These are phyloP conservation scores for Pseudopyrenochaeta lycopersici DNA, from an alignment of 2,329 filamentous ascomycete genomes.

Conservation along the genomic window DNA sequence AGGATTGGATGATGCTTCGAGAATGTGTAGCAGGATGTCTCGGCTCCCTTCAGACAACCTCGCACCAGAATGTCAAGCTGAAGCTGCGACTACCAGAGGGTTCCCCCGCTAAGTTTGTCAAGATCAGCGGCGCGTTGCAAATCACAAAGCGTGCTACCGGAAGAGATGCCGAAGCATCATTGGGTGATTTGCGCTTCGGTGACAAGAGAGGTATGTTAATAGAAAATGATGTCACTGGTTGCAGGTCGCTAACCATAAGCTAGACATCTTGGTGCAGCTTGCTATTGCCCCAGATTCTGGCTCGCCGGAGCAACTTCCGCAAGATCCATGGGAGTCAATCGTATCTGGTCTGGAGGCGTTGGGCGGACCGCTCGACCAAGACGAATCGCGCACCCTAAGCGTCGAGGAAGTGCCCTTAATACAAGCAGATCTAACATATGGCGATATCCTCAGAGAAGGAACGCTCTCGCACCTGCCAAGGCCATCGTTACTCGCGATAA, in stretches of 20 bases:
- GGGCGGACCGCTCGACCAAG: constrained; percentile 84
- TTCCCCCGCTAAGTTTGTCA: constrained; percentile 97
- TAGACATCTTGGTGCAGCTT: constrained; percentile 74
- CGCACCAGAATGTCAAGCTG: constrained; percentile 98
- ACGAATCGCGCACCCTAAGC: constrained; percentile 82
- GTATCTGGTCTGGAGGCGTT: constrained; percentile 94
- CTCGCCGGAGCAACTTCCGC: constrained; percentile 82
- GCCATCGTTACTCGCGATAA: constrained; percentile 91
- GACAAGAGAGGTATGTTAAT: constrained; percentile 73
- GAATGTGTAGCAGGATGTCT: constrained; percentile 95
- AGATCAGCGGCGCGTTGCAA: constrained; percentile 95
- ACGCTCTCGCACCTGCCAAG: constrained; percentile 85
- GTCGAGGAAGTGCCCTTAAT: constrained; percentile 95
- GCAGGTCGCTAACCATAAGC: not conserved
- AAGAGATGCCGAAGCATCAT: constrained; percentile 88
- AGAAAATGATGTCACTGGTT: not conserved
- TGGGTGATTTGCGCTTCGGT: constrained; percentile 93
- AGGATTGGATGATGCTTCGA: constrained; percentile 99
- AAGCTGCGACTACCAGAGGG: constrained; percentile 94
- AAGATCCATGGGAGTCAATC: constrained; percentile 97
- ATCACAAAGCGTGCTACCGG: constrained; percentile 96
- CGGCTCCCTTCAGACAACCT: constrained; percentile 88
- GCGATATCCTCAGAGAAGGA: constrained; percentile 90
- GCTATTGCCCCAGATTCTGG: constrained; percentile 88
- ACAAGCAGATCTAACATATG: constrained; percentile 92